These are phyloP conservation scores for Metarhizium rileyi DNA, from an alignment of 2,329 filamentous ascomycete genomes.

Conservation along the genomic window DNA sequence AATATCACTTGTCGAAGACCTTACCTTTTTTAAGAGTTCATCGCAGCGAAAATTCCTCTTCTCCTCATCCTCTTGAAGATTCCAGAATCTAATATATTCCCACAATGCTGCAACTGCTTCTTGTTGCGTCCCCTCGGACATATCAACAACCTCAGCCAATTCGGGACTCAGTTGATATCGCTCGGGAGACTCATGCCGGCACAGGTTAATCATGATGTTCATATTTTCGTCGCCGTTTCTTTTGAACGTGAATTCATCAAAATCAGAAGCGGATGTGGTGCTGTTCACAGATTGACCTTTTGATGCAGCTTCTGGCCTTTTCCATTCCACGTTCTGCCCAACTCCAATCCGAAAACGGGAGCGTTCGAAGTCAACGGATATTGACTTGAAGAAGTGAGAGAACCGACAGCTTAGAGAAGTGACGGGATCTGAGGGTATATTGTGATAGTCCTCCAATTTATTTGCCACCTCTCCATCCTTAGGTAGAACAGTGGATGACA, in stretches of 20 bases:
- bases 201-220: conserved; percentile 82
- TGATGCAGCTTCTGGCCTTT: conserved; percentile 57
- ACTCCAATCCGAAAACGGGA: conserved; percentile 45
- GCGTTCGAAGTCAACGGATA: conserved; percentile 64
- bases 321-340: conserved; percentile 69
- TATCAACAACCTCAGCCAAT: conserved; percentile 76
- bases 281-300: conserved; percentile 32
- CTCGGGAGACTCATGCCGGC: conserved; percentile 76
- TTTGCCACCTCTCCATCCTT: background rate
- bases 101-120: conserved; percentile 87
- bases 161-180: conserved; percentile 70
- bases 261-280: conserved; percentile 57
- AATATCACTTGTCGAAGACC: conserved; percentile 13
- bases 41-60: conserved; percentile 90
- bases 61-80: conserved; percentile 88
- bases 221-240: conserved; percentile 85
- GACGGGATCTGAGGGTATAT: conserved; percentile 17
- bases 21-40: conserved; percentile 65
- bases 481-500: background rate
- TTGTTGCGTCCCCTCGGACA: conserved; percentile 74
- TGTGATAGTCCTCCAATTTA: conserved; percentile 39
- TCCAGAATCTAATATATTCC: conserved; percentile 85
- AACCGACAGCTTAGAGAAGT: conserved; percentile 35
- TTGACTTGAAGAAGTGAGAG: conserved; percentile 74
- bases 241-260: conserved; percentile 87